phyloP scores from a whole-genome alignment of 257 asterid genomes.

The Nicotiana tabacum region DNA sequence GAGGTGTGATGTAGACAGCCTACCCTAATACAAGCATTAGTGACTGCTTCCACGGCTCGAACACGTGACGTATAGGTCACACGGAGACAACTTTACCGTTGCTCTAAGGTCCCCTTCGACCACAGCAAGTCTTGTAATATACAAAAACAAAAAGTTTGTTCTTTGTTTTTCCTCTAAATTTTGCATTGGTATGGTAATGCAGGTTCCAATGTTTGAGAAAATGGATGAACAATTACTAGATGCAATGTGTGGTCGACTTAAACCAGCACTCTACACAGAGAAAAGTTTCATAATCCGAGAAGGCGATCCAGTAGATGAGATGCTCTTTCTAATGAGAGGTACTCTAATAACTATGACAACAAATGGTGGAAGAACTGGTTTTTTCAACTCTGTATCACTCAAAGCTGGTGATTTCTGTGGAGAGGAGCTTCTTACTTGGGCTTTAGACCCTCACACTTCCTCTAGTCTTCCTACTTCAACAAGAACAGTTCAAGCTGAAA shows the following conservation, averaged over 20 bases:
- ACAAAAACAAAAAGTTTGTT: no score
- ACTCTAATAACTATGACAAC: slow-evolving; percentile 13
- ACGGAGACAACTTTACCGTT: no score
- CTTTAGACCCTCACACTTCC: slow-evolving; percentile 1
- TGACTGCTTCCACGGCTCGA: no score
- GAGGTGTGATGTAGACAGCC: no score
- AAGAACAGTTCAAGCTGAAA: neutral
- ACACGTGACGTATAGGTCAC: no score
- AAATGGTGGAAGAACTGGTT: slow-evolving; percentile 14
- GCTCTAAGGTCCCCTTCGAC: no score
- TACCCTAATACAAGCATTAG: no score
- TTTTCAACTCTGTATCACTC: neutral
- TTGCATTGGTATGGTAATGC: neutral
- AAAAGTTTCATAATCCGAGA: slow-evolving; percentile 13
- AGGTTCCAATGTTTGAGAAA: slow-evolving; percentile 14
- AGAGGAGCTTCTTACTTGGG: slow-evolving; percentile 15
- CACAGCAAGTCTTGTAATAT: neutral
- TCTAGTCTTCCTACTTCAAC: slow-evolving; percentile 13
- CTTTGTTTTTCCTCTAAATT: neutral
- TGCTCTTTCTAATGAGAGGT: slow-evolving; percentile 20
- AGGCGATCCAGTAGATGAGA: slow-evolving; percentile 16
- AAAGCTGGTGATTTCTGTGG: slow-evolving; percentile 16
- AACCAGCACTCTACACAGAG: slow-evolving; percentile 14
- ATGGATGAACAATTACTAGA: slow-evolving; percentile 15
- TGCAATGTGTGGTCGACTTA: slow-evolving; percentile 18